Percentiles rank a stretch among this genome's conserved stretches.
Evolutionary conservation across 257 asterid species (phyloP).

Genomic region (Orobanche coerulescens): DNA sequence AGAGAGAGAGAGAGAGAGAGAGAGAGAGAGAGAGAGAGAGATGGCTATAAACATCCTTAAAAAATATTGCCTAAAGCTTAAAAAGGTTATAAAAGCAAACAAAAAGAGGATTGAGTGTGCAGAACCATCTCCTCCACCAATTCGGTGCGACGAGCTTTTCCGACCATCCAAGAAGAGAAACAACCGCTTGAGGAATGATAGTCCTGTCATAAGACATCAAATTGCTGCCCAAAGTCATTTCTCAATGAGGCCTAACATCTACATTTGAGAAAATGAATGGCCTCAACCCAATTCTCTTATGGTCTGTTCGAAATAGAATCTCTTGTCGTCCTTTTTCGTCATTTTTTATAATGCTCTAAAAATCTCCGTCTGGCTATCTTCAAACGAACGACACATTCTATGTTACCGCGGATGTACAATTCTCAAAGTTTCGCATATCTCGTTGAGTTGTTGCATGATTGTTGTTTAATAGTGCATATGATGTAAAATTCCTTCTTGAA

Average conservation of each 20-base stretch:
- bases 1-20: neutral
- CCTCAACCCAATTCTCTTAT: too few species aligned
- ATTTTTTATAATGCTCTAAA: too few species aligned
- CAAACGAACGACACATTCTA: too few species aligned
- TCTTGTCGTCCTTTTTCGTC: too few species aligned
- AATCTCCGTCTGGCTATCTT: too few species aligned
- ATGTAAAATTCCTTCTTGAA: too few species aligned
- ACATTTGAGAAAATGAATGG: conserved; percentile 4
- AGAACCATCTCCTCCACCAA: conserved; percentile 7
- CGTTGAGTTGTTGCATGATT: too few species aligned
- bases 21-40: neutral
- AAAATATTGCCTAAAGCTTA: conserved; percentile 16
- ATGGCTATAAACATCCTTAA: conserved; percentile 8
- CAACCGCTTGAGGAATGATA: neutral
- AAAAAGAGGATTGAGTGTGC: neutral
- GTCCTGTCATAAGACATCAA: conserved; percentile 5
- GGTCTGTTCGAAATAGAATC: too few species aligned
- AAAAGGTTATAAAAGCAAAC: neutral
- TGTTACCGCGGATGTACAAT: too few species aligned
- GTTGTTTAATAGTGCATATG: too few species aligned
- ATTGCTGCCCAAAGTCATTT: conserved; percentile 28
- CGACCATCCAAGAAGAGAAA: conserved; percentile 8
- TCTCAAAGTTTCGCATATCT: too few species aligned
- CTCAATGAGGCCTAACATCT: conserved; percentile 25
- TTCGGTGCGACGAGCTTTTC: conserved; percentile 29